These are phyloP conservation scores for Polygonum maritimum DNA, from an alignment of 148 eudicot genomes.

Conservation along the genomic window DNA sequence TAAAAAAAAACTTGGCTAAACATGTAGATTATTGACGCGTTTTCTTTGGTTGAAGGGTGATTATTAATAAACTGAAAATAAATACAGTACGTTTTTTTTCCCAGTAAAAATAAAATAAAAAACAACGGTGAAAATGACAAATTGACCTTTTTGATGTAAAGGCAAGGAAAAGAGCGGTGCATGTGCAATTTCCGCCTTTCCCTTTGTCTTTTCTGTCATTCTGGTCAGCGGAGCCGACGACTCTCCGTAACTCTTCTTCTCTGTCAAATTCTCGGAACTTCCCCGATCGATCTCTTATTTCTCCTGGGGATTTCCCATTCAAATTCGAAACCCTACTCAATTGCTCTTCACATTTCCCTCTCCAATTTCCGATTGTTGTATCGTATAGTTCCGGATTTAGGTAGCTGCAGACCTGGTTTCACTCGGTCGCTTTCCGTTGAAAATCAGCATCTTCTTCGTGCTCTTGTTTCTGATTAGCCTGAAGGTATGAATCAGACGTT, in stretches of 20 bases:
- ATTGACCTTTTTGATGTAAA: too few species aligned
- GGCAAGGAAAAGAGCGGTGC: not conserved
- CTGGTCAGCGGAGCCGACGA: not conserved
- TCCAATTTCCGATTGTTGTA: not conserved
- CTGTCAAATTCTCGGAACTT: not conserved
- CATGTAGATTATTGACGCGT: too few species aligned
- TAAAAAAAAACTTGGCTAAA: too few species aligned
- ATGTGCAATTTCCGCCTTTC: not conserved
- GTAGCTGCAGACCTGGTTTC: not conserved
- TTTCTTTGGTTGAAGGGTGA: too few species aligned
- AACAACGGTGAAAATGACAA: too few species aligned
- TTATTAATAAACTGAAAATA: too few species aligned
- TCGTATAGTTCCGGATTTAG: not conserved
- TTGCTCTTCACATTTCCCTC: not conserved
- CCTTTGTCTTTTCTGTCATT: not conserved
- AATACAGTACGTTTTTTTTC: too few species aligned
- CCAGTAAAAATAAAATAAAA: too few species aligned
- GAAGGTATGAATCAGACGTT: not conserved
- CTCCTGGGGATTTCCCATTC: not conserved
- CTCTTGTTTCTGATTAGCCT: not conserved
- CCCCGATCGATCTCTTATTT: not conserved
- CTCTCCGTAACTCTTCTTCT: not conserved
- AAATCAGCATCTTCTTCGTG: not conserved
- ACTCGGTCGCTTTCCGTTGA: not conserved
- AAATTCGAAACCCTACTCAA: not conserved